Base-by-base conservation (phyloP, 352 stramenopile genomes). In the Globisporangium iwayamae region DNA sequence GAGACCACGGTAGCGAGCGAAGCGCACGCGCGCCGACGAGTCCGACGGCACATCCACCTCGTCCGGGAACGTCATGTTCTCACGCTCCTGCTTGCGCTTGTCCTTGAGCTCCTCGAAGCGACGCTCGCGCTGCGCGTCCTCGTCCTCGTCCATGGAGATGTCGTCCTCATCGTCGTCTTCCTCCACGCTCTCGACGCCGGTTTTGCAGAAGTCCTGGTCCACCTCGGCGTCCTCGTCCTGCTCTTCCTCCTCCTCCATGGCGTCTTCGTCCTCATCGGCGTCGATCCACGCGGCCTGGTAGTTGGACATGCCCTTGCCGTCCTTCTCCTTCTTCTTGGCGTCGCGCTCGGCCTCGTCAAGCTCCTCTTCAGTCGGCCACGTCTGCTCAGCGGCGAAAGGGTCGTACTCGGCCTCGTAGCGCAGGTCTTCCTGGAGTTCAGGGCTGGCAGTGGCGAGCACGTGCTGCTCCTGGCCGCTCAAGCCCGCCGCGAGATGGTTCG, bases 331-430 rank as follows among this genome's bases (percentile, higher is more conserved):
- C 36, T 86, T 79, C 66, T 96, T 88, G 6, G 75, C 71, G 36
- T 84, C 74, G 11, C 72, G 61, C 66, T 85, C 87, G 10, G 87
- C 89, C 43, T 97, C 91, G 34, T 94, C 93, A 56, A 98, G 90
- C 59, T 98, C 96, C 64, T 99, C 95, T 54, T 98, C 84, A 13
- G 93, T 97, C 2, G 94, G 94, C 94, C 94, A 98, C 62, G 98
- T 99, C 79, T 99, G 98, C 66, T 99, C 98, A 16, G 96, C 96
- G 18, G 96, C 94, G 54, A 99, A 92, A 38, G 86, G 85, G 72
- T 99, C 94, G 62, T 97, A 95, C 38, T 92, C 87, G 18, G 96
- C 96, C 60, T 94, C 85, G 47, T 88, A 91, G 28, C 83, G 84
- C 62, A 96, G 65, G 60, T 97, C 90, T 45, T 93, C 87, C 70